Percentiles rank a stretch among this genome's conserved stretches.
These are phyloP conservation scores for Naganishia vaughanmartiniae DNA, from an alignment of 768 basidiomycete species.

Conservation along the genomic window DNA sequence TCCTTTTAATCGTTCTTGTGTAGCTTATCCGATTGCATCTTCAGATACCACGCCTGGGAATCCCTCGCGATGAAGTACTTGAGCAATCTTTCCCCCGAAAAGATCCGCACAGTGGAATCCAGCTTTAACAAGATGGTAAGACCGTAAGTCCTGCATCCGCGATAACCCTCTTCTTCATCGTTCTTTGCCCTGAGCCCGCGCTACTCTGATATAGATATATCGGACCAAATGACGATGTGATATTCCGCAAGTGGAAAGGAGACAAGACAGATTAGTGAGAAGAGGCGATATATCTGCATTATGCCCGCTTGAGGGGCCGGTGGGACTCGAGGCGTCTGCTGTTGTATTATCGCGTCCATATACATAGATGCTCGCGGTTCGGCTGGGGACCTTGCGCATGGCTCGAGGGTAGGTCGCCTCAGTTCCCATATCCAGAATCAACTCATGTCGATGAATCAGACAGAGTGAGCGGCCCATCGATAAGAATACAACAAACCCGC, in stretches of 20 bases:
- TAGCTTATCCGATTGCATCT: background rate
- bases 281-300: background rate
- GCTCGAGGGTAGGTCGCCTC: too few species aligned
- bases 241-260: slow-evolving; percentile 39
- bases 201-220: slow-evolving; percentile 38
- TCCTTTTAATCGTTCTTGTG: background rate
- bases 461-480: too few species aligned
- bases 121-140: slow-evolving; percentile 50
- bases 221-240: slow-evolving; percentile 42
- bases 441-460: too few species aligned
- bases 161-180: background rate
- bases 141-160: slow-evolving; percentile 38
- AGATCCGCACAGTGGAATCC: slow-evolving; percentile 42
- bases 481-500: too few species aligned
- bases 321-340: background rate
- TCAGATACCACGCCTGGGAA: slow-evolving; percentile 54
- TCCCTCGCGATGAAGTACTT: slow-evolving; percentile 51
- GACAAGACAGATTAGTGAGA: background rate
- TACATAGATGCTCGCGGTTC: slow-evolving; percentile 2
- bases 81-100: slow-evolving; percentile 41
- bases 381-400: too few species aligned
- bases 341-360: background rate
- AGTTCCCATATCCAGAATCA: too few species aligned
- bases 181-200: background rate
- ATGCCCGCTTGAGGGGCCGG: background rate